Conservation (phyloP, 805 yeast species). For the Sungouiella blattae region DNA sequence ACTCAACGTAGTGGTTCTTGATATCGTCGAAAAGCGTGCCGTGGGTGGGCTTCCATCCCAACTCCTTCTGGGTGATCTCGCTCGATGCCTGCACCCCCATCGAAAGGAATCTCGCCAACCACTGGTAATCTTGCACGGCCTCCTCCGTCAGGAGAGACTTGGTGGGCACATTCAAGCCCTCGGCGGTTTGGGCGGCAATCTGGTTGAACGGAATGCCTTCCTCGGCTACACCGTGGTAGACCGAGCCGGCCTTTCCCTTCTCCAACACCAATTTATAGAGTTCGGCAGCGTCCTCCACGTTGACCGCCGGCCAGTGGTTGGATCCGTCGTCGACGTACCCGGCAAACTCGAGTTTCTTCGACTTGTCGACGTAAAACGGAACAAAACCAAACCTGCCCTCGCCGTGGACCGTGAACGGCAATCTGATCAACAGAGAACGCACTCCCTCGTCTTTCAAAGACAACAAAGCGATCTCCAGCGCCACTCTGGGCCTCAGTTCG, state of each 20-base stretch:
- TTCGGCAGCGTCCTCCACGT: constrained; percentile 29
- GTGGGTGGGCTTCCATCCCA: constrained; percentile 24
- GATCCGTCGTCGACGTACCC: constrained; percentile 34
- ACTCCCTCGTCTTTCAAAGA: constrained; percentile 21
- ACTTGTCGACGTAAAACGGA: constrained; percentile 17
- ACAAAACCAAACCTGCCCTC: constrained; percentile 24
- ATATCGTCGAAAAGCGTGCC: constrained; percentile 21
- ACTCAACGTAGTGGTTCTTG: neutral
- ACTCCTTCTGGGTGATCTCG: constrained; percentile 15
- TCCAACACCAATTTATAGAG: constrained; percentile 24
- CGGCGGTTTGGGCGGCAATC: constrained; percentile 24
- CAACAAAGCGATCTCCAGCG: no score
- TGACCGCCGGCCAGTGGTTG: constrained; percentile 29
- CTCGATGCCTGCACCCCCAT: constrained; percentile 9
- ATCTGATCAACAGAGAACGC: constrained; percentile 19
- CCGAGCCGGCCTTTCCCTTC: constrained; percentile 20
- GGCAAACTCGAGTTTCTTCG: constrained; percentile 29
- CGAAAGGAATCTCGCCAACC: constrained; percentile 8
- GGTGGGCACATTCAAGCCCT: constrained; percentile 11
- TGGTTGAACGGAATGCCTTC: constrained; percentile 16
- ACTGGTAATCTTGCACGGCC: neutral
- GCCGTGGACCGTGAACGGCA: constrained; percentile 35
- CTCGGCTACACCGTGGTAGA: constrained; percentile 15
- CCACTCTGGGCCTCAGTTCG: no score
- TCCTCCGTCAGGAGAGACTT: constrained; percentile 13